Evolutionary conservation across 108 stramenopile genomes (phyloP), one percentile per base, ranked within the genome.

Genomic region (Skeletonema costatum): DNA sequence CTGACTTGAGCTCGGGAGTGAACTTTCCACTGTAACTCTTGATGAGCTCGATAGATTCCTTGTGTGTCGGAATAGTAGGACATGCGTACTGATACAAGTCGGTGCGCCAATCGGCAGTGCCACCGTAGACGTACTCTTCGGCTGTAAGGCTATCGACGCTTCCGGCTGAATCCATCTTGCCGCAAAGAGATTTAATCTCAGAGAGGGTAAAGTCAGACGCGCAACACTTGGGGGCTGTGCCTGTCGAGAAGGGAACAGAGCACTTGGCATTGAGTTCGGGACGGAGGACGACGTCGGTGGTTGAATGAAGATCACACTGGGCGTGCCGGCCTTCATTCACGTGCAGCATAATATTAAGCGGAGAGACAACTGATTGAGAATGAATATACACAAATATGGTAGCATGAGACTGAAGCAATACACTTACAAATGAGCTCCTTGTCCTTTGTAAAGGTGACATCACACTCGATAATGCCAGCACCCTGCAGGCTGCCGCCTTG

Each of bases 371-470:
- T 0, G 25, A 25, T 36, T 38, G 63, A 7, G 36, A 19, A 38
- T 17, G 39, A 32, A 0, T 0, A 25, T 14, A 48, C 35, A 48
- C 42, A 0, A 25, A 41, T 11, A n/a, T n/a, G n/a, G n/a, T n/a
- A 67, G 42, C 44, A 46, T 7, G 44, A 4, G 5, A 46, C 44
- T 7, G 44, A 46, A 46, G 5, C 44, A 46, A 46, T 46, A 4
- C 9, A 53, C 68, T 48, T 69, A 69, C 92, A 93, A 46, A 90
- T 66, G 13, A 93, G 84, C 64, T 89, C 66, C 2, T 60, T 73
- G 41, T 93, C 92, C 48, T 83, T 88, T 25, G 92, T 93, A 70
- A 93, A 90, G 14, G 88, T 93, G 32, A 93, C 92, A 79, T 93
- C 92, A 64, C 92, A 93, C 70, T 93, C 92, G 32, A 93, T 81